These are phyloP conservation scores for Tricharina praecox DNA, from an alignment of 495 filamentous ascomycete genomes.

Conservation along the genomic window DNA sequence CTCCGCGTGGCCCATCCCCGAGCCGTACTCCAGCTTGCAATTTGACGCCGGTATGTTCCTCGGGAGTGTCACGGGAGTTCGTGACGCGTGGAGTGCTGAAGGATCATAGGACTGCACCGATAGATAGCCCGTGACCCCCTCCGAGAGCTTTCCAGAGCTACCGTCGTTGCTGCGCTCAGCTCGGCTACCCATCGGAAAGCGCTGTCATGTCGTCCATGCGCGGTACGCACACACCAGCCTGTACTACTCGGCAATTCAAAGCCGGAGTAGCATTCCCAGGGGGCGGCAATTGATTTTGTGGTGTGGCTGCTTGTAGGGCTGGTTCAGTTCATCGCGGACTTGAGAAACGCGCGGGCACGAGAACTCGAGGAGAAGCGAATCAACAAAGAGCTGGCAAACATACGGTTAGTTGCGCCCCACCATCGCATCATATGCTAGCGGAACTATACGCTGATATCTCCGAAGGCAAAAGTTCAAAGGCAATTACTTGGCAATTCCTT, in stretches of 20 bases:
- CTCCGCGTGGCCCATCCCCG: too few species aligned
- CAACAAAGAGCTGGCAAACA: slow-evolving; percentile 98
- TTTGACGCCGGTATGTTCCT: too few species aligned
- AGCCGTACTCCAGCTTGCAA: too few species aligned
- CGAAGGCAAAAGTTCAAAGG: slow-evolving; percentile 61
- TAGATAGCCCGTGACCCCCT: too few species aligned
- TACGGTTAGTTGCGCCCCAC: slow-evolving; percentile 39
- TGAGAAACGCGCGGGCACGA: slow-evolving; percentile 83
- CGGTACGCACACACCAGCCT: not conserved
- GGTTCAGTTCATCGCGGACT: slow-evolving; percentile 95
- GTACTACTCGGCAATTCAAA: not conserved
- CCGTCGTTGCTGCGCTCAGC: too few species aligned
- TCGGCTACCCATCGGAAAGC: too few species aligned
- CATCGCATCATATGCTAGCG: slow-evolving; percentile 1
- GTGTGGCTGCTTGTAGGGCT: slow-evolving; percentile 37
- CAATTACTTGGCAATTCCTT: slow-evolving; percentile 24
- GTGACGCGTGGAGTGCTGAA: too few species aligned
- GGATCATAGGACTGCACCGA: too few species aligned
- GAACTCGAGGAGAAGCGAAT: slow-evolving; percentile 98
- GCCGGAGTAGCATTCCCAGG: not conserved
- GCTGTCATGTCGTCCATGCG: slow-evolving; percentile 9
- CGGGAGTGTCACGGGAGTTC: too few species aligned
- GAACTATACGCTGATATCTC: slow-evolving; percentile 10
- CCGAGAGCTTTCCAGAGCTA: too few species aligned
- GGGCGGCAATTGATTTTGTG: slow-evolving; percentile 1